Percentiles rank a stretch among this genome's conserved stretches.
phyloP scores from a whole-genome alignment of 2,329 filamentous ascomycete genomes.

The Ophiostoma sp. region DNA sequence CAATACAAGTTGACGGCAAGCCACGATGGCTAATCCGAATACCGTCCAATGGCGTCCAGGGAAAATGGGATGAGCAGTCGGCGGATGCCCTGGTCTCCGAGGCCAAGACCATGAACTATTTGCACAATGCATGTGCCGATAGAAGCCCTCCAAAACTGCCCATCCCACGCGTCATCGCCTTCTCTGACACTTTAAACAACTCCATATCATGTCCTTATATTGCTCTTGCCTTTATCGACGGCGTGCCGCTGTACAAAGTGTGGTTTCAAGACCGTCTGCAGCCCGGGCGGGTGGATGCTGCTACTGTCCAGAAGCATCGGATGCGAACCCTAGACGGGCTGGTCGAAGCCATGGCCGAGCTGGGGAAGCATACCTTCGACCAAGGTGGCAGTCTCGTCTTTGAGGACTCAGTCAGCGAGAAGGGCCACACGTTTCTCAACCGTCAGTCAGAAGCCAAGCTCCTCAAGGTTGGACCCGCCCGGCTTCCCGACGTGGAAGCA shows the following conservation, averaged over 20 bases:
- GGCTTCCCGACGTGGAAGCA: background rate
- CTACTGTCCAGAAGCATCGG: background rate
- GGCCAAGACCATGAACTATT: background rate
- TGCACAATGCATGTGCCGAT: background rate
- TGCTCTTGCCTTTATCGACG: background rate
- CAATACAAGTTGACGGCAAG: background rate
- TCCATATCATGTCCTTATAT: background rate
- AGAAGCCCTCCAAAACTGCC: background rate
- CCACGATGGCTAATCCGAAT: background rate
- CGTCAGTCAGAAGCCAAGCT: background rate
- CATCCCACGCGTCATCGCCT: background rate
- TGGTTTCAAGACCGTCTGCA: background rate
- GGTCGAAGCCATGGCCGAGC: background rate
- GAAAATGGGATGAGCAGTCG: background rate
- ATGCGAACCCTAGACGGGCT: background rate
- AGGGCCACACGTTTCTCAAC: background rate
- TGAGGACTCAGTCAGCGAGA: background rate
- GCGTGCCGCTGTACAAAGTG: background rate
- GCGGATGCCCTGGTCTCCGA: background rate
- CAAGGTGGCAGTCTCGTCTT: background rate
- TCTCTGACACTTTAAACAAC: background rate
- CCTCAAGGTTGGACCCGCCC: background rate
- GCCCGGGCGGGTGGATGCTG: background rate
- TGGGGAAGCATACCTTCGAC: background rate
- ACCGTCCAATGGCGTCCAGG: background rate